Conservation (phyloP, 345 rosid species). For the Turnera subulata region DNA sequence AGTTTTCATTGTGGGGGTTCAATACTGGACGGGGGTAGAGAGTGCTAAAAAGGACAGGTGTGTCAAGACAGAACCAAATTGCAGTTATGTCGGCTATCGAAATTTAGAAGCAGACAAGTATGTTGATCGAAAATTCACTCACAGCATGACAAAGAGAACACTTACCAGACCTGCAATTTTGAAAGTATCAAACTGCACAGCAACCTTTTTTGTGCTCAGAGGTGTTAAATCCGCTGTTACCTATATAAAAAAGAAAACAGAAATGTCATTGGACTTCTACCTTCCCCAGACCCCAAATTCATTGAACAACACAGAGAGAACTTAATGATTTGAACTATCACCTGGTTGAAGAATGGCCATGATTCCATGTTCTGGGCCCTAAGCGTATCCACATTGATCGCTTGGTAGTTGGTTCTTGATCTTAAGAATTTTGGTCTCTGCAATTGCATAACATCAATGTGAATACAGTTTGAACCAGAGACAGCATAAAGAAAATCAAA, state of each 20-base stretch:
- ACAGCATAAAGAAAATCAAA: background rate
- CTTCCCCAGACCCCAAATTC: too few species aligned
- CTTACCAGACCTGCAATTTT: conserved; percentile 78
- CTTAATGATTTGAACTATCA: conserved; percentile 2
- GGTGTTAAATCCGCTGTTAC: conserved; percentile 88
- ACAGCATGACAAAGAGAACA: too few species aligned
- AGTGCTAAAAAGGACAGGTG: background rate
- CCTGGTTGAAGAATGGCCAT: conserved; percentile 89
- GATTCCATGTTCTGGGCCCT: conserved; percentile 94
- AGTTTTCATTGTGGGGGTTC: too few species aligned
- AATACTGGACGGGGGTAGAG: too few species aligned
- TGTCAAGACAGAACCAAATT: background rate
- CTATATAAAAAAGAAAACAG: conserved; percentile 43
- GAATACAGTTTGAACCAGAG: conserved; percentile 6
- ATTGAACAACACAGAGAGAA: background rate
- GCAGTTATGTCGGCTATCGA: too few species aligned
- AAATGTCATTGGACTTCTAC: background rate
- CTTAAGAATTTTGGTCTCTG: conserved; percentile 89
- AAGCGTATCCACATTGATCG: conserved; percentile 71
- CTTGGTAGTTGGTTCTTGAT: conserved; percentile 74
- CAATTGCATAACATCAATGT: conserved; percentile 13
- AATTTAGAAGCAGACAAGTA: too few species aligned
- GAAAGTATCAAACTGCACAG: conserved; percentile 75
- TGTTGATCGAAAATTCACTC: too few species aligned
- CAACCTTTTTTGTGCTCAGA: conserved; percentile 65